Conservation (phyloP, 2,329 filamentous ascomycete species). For the Neopestalotiopsis sp. region DNA sequence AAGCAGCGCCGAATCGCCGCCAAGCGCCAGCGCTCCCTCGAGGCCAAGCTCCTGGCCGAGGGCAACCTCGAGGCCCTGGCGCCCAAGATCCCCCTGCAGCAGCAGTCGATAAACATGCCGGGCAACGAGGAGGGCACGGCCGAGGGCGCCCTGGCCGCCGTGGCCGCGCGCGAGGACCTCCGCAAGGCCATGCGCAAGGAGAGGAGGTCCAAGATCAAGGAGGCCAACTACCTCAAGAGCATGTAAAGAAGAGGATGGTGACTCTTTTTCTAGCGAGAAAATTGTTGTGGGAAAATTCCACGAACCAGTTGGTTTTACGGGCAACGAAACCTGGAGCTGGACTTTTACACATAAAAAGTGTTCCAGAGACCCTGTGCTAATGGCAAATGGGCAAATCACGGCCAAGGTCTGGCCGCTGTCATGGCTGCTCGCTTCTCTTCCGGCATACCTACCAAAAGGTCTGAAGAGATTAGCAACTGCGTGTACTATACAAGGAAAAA, state of each 20-base stretch:
- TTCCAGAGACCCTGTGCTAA: neutral
- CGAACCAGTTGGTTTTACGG: no score
- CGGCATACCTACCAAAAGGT: neutral
- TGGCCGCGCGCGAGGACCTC: slow-evolving; percentile 63
- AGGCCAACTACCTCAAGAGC: slow-evolving; percentile 82
- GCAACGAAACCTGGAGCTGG: neutral
- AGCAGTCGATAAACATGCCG: slow-evolving; percentile 79
- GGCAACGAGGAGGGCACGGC: slow-evolving; percentile 47
- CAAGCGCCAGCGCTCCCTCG: slow-evolving; percentile 62
- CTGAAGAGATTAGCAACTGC: neutral
- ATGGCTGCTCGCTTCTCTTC: neutral
- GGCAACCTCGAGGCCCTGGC: slow-evolving; percentile 69
- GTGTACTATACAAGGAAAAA: neutral
- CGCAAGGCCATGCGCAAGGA: slow-evolving; percentile 76
- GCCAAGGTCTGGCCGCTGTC: neutral
- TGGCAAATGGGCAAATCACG: neutral
- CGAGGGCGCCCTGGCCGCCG: slow-evolving; percentile 52
- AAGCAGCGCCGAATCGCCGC: slow-evolving; percentile 77
- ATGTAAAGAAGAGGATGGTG: slow-evolving; percentile 55
- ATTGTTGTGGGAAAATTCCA: no score
- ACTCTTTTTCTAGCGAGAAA: no score
- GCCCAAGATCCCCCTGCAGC: slow-evolving; percentile 74
- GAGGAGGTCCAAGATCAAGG: slow-evolving; percentile 79
- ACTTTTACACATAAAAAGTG: neutral
- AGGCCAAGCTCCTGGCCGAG: slow-evolving; percentile 65